These are phyloP conservation scores for Dictyostelium intermedium DNA, from an alignment of 78 protist genomes.

Conservation along the genomic window DNA sequence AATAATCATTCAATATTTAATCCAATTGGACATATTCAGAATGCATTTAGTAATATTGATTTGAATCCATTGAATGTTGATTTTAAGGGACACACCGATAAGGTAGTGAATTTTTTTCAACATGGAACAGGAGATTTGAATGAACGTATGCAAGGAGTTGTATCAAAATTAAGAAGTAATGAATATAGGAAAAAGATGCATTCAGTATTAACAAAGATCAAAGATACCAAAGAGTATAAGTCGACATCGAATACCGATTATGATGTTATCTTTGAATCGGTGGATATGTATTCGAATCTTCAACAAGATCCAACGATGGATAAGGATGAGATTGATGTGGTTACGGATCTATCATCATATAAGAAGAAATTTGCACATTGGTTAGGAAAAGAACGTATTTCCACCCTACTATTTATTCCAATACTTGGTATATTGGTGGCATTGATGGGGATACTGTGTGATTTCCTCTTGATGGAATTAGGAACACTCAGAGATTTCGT, in stretches of 20 bases:
- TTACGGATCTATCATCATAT: slow-evolving; percentile 22
- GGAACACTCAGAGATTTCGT: not conserved
- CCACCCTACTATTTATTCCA: slow-evolving; percentile 50
- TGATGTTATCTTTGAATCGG: slow-evolving; percentile 76
- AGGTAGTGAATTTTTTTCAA: slow-evolving; percentile 41
- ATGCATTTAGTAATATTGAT: slow-evolving; percentile 42
- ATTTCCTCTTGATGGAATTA: slow-evolving; percentile 12
- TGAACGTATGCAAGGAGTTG: slow-evolving; percentile 35
- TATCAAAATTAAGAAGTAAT: slow-evolving; percentile 46
- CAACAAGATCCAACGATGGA: slow-evolving; percentile 73
- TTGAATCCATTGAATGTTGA: slow-evolving; percentile 57
- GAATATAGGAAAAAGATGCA: slow-evolving; percentile 72
- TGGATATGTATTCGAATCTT: slow-evolving; percentile 74
- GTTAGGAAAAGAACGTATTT: slow-evolving; percentile 71
- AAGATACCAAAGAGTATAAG: slow-evolving; percentile 64
- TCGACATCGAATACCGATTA: slow-evolving; percentile 59
- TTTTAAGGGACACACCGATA: slow-evolving; percentile 47
- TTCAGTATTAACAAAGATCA: slow-evolving; percentile 49
- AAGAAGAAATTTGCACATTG: slow-evolving; percentile 42
- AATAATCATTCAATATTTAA: not conserved
- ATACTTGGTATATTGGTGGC: slow-evolving; percentile 34
- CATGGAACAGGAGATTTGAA: slow-evolving; percentile 67
- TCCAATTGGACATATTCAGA: slow-evolving; percentile 9
- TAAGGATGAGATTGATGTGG: slow-evolving; percentile 39
- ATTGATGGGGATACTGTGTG: slow-evolving; percentile 50